A percentile compares a stretch with the other conserved stretches of the same genome.
Conservation (phyloP, 306 rosid species). For the Prunus persica region DNA sequence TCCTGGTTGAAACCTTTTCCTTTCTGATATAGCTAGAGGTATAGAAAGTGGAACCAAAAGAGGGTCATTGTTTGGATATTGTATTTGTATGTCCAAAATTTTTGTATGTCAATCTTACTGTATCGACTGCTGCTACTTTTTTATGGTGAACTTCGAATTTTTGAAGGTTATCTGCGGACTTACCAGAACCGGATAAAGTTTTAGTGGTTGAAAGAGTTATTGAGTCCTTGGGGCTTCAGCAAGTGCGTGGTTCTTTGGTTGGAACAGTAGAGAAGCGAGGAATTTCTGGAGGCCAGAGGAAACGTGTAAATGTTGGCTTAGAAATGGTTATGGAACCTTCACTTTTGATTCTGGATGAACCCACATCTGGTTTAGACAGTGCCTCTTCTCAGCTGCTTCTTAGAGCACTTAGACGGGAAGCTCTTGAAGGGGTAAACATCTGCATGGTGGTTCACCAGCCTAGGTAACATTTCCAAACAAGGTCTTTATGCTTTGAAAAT, state of each 20-base stretch:
- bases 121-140: slow-evolving; percentile 6
- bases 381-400: slow-evolving; percentile 92
- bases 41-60: neutral
- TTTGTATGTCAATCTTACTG: slow-evolving; percentile 11
- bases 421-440: slow-evolving; percentile 93
- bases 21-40: neutral
- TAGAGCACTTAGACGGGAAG: slow-evolving; percentile 91
- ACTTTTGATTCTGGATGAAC: slow-evolving; percentile 89
- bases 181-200: slow-evolving; percentile 73
- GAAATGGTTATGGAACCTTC: slow-evolving; percentile 99
- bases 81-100: neutral
- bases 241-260: slow-evolving; percentile 76
- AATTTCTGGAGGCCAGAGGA: slow-evolving; percentile 95
- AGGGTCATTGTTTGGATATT: neutral
- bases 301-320: slow-evolving; percentile 92
- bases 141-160: slow-evolving; percentile 17
- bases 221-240: slow-evolving; percentile 87
- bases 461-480: slow-evolving; percentile 48
- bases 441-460: slow-evolving; percentile 99
- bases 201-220: slow-evolving; percentile 89
- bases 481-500: slow-evolving; percentile 13
- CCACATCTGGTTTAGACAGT: slow-evolving; percentile 97
- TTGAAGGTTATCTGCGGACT: slow-evolving; percentile 62
- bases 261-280: slow-evolving; percentile 98
- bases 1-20: neutral